A percentile compares a stretch with the other conserved stretches of the same genome.
Evolutionary conservation across 805 yeast species (phyloP).

Genomic region (Monosporozyma aerobia): DNA sequence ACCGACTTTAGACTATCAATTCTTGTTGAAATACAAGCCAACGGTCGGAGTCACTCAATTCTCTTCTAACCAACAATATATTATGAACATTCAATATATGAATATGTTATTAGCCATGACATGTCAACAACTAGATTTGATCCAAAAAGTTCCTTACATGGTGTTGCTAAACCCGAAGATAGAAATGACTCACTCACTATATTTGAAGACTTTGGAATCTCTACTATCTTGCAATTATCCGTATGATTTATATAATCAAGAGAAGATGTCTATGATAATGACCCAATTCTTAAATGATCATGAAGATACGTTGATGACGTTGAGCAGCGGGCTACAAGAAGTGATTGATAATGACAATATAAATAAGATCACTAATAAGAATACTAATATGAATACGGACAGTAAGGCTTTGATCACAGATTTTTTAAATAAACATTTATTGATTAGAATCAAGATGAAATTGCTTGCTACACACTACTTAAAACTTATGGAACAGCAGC

Average conservation of each 20-base stretch:
- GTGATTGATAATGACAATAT: slow-evolving; percentile 27
- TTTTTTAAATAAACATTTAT: slow-evolving; percentile 67
- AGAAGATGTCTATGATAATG: slow-evolving; percentile 43
- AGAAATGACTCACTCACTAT: slow-evolving; percentile 64
- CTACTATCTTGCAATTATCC: slow-evolving; percentile 37
- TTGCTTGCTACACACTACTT: slow-evolving; percentile 80
- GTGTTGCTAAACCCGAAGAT: slow-evolving; percentile 82
- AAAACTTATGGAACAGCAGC: slow-evolving; percentile 38
- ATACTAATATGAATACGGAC: slow-evolving; percentile 17
- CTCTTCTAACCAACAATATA: slow-evolving; percentile 24
- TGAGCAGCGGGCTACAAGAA: slow-evolving; percentile 78
- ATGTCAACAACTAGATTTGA: slow-evolving; percentile 60
- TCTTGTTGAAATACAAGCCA: slow-evolving; percentile 36
- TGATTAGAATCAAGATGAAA: slow-evolving; percentile 81
- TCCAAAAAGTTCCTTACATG: slow-evolving; percentile 72
- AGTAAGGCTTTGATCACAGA: slow-evolving; percentile 13
- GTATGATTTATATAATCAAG: slow-evolving; percentile 44
- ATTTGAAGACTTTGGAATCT: slow-evolving; percentile 57
- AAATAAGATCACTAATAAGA: slow-evolving; percentile 8
- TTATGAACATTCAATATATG: slow-evolving; percentile 46
- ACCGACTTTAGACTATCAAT: slow-evolving; percentile 44
- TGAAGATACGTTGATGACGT: slow-evolving; percentile 70
- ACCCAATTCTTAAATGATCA: slow-evolving; percentile 61
- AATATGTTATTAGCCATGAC: slow-evolving; percentile 50
- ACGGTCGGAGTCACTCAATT: slow-evolving; percentile 10